A percentile compares a stretch with the other conserved stretches of the same genome.
Conservation (phyloP, 2,329 filamentous ascomycete species). For the Cordyceps javanica region DNA sequence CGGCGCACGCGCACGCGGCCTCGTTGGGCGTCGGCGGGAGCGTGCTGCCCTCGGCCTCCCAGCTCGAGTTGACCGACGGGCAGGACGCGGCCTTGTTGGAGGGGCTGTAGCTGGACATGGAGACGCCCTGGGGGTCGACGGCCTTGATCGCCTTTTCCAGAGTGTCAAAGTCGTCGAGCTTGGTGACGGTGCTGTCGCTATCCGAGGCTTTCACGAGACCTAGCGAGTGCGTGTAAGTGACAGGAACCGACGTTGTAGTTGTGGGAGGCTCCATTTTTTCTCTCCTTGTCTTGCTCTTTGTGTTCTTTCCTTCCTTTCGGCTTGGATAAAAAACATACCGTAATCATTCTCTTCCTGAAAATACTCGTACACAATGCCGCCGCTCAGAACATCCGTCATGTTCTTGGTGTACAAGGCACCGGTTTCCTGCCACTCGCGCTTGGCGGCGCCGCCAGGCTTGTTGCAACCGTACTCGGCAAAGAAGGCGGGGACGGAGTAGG, state of each 20-base stretch:
- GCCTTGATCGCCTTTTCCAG: conserved; percentile 65
- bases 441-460: conserved; percentile 49
- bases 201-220: conserved; percentile 61
- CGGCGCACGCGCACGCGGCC: conserved; percentile 81
- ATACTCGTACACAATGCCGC: conserved; percentile 99
- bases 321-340: too few relatives aligned
- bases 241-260: background rate
- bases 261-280: too few relatives aligned
- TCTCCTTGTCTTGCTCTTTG: too few relatives aligned
- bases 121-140: conserved; percentile 59
- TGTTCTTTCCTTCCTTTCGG: too few relatives aligned
- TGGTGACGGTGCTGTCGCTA: conserved; percentile 56
- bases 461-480: conserved; percentile 99
- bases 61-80: conserved; percentile 58
- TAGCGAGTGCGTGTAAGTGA: conserved; percentile 19
- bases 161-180: conserved; percentile 67
- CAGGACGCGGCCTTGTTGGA: conserved; percentile 66
- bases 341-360: conserved; percentile 88
- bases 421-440: conserved; percentile 81
- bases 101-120: conserved; percentile 64
- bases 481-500: conserved; percentile 92
- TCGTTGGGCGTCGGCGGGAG: conserved; percentile 81
- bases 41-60: conserved; percentile 51
- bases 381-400: conserved; percentile 86
- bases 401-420: conserved; percentile 68